A percentile compares a stretch with the other conserved stretches of the same genome.
Conservation (phyloP, 768 basidiomycete genomes). For the Rhodotorula sphaerocarpa region DNA sequence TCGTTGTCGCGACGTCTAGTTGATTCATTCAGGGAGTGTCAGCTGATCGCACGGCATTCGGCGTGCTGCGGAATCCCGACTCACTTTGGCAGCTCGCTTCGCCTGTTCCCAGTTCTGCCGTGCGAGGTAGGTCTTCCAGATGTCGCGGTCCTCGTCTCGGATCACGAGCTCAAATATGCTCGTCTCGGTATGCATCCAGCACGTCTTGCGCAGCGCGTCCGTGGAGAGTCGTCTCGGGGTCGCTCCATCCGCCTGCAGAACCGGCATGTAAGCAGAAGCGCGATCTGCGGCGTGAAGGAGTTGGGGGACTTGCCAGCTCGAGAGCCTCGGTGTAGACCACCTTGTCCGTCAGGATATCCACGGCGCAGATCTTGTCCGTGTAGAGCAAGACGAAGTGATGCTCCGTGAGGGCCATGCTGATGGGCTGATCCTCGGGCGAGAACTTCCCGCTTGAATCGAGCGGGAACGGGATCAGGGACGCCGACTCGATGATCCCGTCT, state of each 20-base stretch:
- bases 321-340: conserved; percentile 62
- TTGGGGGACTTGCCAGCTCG: conserved; percentile 52
- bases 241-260: conserved; percentile 62
- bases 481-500: conserved; percentile 67
- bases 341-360: conserved; percentile 72
- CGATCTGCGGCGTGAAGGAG: conserved; percentile 1
- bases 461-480: conserved; percentile 73
- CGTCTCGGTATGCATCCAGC: conserved; percentile 85
- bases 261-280: background rate
- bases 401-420: conserved; percentile 75
- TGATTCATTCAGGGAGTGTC: background rate
- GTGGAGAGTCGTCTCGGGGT: conserved; percentile 63
- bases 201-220: conserved; percentile 80
- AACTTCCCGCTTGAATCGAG: conserved; percentile 37
- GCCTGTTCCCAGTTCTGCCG: conserved; percentile 71
- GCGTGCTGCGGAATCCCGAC: conserved; percentile 20
- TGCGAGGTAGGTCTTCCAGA: conserved; percentile 84
- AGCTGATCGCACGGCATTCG: too few species aligned
- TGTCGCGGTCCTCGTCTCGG: conserved; percentile 80
- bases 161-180: conserved; percentile 80
- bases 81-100: conserved; percentile 70
- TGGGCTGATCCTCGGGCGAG: conserved; percentile 46
- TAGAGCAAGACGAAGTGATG: conserved; percentile 87
- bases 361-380: conserved; percentile 62
- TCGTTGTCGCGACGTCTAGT: conserved; percentile 74